Conservation (phyloP, 768 basidiomycete genomes). For the Holtermanniella nyarrowii region DNA sequence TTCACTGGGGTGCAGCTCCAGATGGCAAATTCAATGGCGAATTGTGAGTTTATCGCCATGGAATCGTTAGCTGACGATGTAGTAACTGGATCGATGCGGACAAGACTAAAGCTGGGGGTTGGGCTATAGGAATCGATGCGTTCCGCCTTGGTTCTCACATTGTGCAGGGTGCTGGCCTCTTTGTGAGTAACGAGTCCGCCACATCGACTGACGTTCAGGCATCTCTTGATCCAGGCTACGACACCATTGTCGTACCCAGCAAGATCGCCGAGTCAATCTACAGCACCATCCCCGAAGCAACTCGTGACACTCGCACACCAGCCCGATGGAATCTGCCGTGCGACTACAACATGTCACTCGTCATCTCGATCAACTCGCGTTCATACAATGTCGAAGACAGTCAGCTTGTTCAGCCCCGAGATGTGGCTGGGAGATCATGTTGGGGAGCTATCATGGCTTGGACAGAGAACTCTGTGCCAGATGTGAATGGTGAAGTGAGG, state of each 20-base stretch:
- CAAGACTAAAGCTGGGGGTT: constrained; percentile 15
- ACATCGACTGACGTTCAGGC: too few species aligned
- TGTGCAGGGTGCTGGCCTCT: constrained; percentile 12
- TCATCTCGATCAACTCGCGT: constrained; percentile 16
- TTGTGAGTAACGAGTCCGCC: constrained; percentile 13
- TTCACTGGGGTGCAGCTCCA: constrained; percentile 38
- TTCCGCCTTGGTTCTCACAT: constrained; percentile 18
- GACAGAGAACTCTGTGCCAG: constrained; percentile 28
- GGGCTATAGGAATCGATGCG: constrained; percentile 25
- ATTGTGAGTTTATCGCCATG: constrained; percentile 25
- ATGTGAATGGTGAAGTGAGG: constrained; percentile 25
- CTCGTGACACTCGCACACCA: constrained; percentile 15
- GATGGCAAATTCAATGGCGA: constrained; percentile 15
- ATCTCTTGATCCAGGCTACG: constrained; percentile 32
- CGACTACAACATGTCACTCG: constrained; percentile 26
- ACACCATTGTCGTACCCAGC: constrained; percentile 29
- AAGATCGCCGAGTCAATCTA: constrained; percentile 22
- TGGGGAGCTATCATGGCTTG: constrained; percentile 33
- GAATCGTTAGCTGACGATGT: background rate
- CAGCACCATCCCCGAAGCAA: constrained; percentile 13
- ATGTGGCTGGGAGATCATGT: constrained; percentile 15
- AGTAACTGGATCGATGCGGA: constrained; percentile 33
- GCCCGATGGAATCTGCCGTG: constrained; percentile 37
- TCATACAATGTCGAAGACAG: constrained; percentile 26
- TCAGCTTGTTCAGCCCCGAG: constrained; percentile 24